These are phyloP conservation scores for Babesia gibsoni DNA, from an alignment of 169 alveolate genomes.

Conservation along the genomic window DNA sequence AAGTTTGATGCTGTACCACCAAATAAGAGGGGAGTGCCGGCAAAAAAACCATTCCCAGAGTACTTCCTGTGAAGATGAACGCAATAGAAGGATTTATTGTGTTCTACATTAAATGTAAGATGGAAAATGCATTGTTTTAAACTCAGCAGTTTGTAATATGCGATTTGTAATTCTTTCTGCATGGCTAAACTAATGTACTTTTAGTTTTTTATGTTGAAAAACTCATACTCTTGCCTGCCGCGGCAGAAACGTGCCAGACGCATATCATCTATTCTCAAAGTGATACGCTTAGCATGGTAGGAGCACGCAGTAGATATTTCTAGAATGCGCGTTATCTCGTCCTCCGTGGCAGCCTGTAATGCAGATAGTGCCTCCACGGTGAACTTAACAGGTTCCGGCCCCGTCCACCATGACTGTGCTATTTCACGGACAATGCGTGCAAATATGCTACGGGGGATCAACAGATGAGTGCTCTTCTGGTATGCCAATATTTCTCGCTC, in stretches of 20 bases:
- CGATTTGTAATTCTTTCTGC: no score
- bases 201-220: constrained; percentile 16
- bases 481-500: constrained; percentile 66
- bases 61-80: constrained; percentile 59
- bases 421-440: constrained; percentile 65
- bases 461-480: constrained; percentile 62
- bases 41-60: constrained; percentile 66
- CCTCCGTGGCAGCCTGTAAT: constrained; percentile 67
- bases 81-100: no score
- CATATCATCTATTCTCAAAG: constrained; percentile 65
- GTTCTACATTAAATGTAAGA: no score
- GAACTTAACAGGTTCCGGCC: constrained; percentile 59
- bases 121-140: no score
- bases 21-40: constrained; percentile 65
- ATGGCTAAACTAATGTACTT: not conserved
- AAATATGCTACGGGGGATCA: constrained; percentile 61
- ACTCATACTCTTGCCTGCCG: constrained; percentile 65
- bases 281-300: constrained; percentile 61
- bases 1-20: constrained; percentile 68
- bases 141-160: no score
- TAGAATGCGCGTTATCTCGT: constrained; percentile 52
- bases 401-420: constrained; percentile 63
- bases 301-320: constrained; percentile 66
- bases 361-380: constrained; percentile 69
- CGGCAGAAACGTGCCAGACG: constrained; percentile 67